Evolutionary conservation across 2,329 filamentous ascomycete genomes (phyloP).

Genomic region (Samsoniella hepiali): DNA sequence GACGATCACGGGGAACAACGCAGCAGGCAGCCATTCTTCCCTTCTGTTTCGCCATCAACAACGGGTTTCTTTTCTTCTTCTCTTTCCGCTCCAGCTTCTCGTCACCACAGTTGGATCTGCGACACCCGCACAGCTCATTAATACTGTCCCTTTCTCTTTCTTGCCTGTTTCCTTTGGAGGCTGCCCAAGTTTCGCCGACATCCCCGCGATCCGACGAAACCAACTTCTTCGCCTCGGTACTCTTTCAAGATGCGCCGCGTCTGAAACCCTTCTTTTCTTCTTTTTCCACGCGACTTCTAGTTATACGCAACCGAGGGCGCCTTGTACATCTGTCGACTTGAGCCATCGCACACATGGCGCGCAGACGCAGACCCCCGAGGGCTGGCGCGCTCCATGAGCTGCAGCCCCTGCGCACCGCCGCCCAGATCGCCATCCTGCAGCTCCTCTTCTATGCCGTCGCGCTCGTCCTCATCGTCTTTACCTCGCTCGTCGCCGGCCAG

Average conservation of each 20-base stretch:
- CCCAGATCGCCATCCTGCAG: slow-evolving; percentile 57
- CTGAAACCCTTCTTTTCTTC: background rate
- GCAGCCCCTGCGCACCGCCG: slow-evolving; percentile 57
- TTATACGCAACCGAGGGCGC: background rate
- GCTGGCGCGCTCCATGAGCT: slow-evolving; percentile 59
- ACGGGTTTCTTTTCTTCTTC: background rate
- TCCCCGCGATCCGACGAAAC: background rate
- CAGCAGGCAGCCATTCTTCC: background rate
- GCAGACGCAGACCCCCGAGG: slow-evolving; percentile 55
- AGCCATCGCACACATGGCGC: slow-evolving; percentile 42
- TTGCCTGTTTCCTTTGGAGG: no score
- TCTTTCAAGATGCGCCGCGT: background rate
- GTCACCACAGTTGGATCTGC: background rate
- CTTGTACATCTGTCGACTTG: background rate
- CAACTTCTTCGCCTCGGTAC: background rate
- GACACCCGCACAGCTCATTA: background rate
- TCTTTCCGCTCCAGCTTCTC: background rate
- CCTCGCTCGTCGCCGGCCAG: slow-evolving; percentile 55
- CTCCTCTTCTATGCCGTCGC: slow-evolving; percentile 52
- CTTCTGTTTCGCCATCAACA: background rate
- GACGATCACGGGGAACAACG: background rate
- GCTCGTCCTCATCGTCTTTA: slow-evolving; percentile 55
- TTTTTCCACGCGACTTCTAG: background rate
- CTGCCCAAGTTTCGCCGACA: no score
- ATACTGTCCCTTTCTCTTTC: no score